These are phyloP conservation scores for Sporothrix schenckii DNA, from an alignment of 2,329 filamentous ascomycete species.

Conservation along the genomic window DNA sequence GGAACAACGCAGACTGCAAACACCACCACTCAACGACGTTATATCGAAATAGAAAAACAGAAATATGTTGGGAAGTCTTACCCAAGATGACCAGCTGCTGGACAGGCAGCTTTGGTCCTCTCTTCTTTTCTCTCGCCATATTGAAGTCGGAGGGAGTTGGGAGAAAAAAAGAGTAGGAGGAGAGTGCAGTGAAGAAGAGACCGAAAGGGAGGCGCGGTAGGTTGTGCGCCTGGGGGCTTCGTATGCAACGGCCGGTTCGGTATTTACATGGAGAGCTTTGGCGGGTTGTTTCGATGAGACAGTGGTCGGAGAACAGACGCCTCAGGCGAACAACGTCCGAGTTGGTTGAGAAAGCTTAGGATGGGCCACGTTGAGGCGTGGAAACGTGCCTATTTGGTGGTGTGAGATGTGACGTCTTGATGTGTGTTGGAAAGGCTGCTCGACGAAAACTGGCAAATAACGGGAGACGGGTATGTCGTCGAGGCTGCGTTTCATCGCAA, in stretches of 20 bases:
- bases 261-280: constrained; percentile 8
- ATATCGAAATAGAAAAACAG: neutral
- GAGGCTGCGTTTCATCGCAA: constrained; percentile 16
- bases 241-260: neutral
- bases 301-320: neutral
- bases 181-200: constrained; percentile 2
- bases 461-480: neutral
- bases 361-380: constrained; percentile 1
- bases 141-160: neutral
- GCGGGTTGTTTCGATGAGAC: neutral
- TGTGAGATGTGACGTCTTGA: constrained; percentile 8
- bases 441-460: neutral
- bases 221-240: neutral
- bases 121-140: constrained; percentile 37
- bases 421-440: too few relatives aligned
- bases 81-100: constrained; percentile 78
- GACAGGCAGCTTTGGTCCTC: constrained; percentile 67
- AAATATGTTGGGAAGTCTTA: constrained; percentile 49
- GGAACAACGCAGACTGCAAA: neutral
- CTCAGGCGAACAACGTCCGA: neutral
- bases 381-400: neutral
- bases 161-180: neutral
- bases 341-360: neutral
- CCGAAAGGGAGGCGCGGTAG: neutral
- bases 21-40: neutral